Evolutionary conservation across 768 basidiomycete species (phyloP), one percentile per base, ranked within the genome.

Genomic region (Pulveroboletus frians): DNA sequence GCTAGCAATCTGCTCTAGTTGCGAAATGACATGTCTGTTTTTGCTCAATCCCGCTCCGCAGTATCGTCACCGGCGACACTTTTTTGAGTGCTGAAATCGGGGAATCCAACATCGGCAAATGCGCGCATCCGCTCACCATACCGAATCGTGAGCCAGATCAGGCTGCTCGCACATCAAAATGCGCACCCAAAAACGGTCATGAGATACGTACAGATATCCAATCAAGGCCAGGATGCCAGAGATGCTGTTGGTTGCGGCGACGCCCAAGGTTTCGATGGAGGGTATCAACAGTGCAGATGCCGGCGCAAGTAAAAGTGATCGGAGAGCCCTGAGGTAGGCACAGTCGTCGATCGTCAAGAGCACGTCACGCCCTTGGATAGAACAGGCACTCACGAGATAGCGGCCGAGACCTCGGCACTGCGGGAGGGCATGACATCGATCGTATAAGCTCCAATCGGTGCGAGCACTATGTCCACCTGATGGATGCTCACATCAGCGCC

Each of bases 331-430:
- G 31, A 8, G 2, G n/a, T 9, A 15, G 2, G 18, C 4, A 14
- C 13, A n/a, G 15, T 21, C 6, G 17, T 21, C 15, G 5, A 13
- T 38, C 36, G n/a, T 18, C 36, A 2, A 27, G 4, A 43, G 7
- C 23, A 23, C 5, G 5, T 23, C 23, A 23, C 3, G 11, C 11
- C 0, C 3, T 29, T 39, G 0, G 14, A 34, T 6, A 17, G 17
- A 8, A 27, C 6, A 29, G 4, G 7, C 38, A 71, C 78, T 26
- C 46, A 84, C 85, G 66, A 67, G 46, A 68, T 70, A 0, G 78
- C 82, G 3, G 81, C 84, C 64, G 76, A 72, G 17, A 74, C 71
- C 58, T 87, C 84, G 3, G 84, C 81, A 53, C 84, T 85, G 17
- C 74, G 73, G 26, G 70, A 59, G 34, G 79, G 83, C 65, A 86